Evolutionary conservation across 2,329 filamentous ascomycete genomes (phyloP).

Genomic region (Penicillium sp.): DNA sequence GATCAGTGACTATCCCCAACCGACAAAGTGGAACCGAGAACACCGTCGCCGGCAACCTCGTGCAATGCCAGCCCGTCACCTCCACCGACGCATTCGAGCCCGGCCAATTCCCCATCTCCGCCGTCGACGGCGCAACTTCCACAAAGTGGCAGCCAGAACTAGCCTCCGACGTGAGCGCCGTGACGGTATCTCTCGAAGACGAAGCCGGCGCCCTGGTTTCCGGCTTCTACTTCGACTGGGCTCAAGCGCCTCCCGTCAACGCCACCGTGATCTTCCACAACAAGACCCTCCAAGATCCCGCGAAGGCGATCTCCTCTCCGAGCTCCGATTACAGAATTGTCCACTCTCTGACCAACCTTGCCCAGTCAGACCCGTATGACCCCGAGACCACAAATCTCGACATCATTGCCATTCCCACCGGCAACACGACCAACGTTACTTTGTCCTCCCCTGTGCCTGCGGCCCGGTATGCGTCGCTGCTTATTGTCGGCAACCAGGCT

Average conservation of each 20-base stretch:
- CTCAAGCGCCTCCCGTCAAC: slow-evolving; percentile 54
- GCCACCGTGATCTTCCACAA: slow-evolving; percentile 61
- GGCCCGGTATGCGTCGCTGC: slow-evolving; percentile 45
- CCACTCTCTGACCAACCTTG: slow-evolving; percentile 31
- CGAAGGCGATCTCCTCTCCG: slow-evolving; percentile 12
- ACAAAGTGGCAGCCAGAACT: slow-evolving; percentile 67
- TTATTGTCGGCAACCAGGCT: slow-evolving; percentile 48
- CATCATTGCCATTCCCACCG: slow-evolving; percentile 37
- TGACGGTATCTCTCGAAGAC: slow-evolving; percentile 59
- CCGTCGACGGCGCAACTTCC: slow-evolving; percentile 66
- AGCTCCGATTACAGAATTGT: slow-evolving; percentile 24
- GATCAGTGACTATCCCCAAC: slow-evolving; percentile 59
- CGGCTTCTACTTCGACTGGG: slow-evolving; percentile 63
- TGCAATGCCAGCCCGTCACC: slow-evolving; percentile 62
- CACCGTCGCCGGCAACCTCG: slow-evolving; percentile 62
- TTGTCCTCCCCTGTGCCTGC: slow-evolving; percentile 35
- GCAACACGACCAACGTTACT: slow-evolving; percentile 47
- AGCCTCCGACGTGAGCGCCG: slow-evolving; percentile 53
- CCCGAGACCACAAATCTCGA: slow-evolving; percentile 32
- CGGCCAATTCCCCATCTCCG: slow-evolving; percentile 69
- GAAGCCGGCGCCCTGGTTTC: slow-evolving; percentile 33
- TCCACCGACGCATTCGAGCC: slow-evolving; percentile 54
- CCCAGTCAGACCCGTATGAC: slow-evolving; percentile 43
- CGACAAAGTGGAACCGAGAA: slow-evolving; percentile 57
- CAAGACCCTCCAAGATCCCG: slow-evolving; percentile 31